Evolutionary conservation across 495 filamentous ascomycete species (phyloP), one percentile per base, ranked within the genome.

Genomic region (Talaromyces ruber): DNA sequence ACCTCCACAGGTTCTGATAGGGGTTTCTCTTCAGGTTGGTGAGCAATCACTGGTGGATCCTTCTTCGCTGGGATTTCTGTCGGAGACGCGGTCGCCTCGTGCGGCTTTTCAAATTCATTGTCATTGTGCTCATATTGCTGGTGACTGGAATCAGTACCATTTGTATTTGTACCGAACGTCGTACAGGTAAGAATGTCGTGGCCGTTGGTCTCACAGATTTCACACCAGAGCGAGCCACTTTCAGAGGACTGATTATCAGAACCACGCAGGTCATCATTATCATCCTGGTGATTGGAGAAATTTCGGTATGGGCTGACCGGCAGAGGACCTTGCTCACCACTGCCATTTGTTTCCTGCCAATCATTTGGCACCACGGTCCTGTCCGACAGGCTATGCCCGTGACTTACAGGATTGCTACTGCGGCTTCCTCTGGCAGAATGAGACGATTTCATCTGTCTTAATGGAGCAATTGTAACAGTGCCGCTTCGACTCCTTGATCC

Each of bases 171-270:
- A 69, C 93, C 92, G 84, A 95, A 91, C 69, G 87, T 94, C 32
- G 90, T 91, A 77, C 93, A 98, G 21, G 86, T 94, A 37, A 98
- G 74, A 63, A 98, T 96, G 65, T 98, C 93, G 66, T 98, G 93
- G 16, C 93, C 93, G n/a, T 82, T 80, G 2, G 88, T 89, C 73
- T 98, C 93, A 72, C 93, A 97, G 56, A 98, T 93, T 74, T 98
- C 93, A 76, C 93, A 98, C 90, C 93, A 97, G 62, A 93, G 80
- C 60, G 86, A 86, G 64, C 77, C 82, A 68, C 88, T 91, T 50
- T 85, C 83, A 12, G 88, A 90, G 56, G 87, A 86, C 65, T 86
- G 85, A 24, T 81, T 76, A 66, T 92, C 90, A 61, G 86, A 88
- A 71, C 92, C 90, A 45, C 83, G 83, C n/a, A 75, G 76, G 2